These are phyloP conservation scores for Fusarium nematophilum DNA, from an alignment of 2,329 filamentous ascomycete genomes.

Conservation along the genomic window DNA sequence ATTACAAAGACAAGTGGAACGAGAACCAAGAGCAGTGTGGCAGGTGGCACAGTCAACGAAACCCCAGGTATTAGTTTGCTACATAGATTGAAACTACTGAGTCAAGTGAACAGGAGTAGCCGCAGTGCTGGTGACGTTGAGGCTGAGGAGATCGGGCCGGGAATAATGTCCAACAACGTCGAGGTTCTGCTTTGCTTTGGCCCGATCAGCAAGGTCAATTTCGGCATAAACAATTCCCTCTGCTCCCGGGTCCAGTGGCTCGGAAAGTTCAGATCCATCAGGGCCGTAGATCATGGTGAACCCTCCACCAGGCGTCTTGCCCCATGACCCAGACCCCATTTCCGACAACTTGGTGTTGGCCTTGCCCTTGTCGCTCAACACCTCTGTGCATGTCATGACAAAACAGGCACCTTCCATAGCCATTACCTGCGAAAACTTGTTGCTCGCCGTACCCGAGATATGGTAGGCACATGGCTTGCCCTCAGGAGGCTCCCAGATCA, in stretches of 20 bases:
- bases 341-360: constrained; percentile 45
- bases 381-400: constrained; percentile 63
- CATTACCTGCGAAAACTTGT: constrained; percentile 60
- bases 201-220: constrained; percentile 46
- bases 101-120: constrained; percentile 12
- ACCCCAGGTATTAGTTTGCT: too few relatives aligned
- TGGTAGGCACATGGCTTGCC: constrained; percentile 49
- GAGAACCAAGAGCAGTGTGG: too few relatives aligned
- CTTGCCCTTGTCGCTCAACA: constrained; percentile 56
- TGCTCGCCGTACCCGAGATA: constrained; percentile 34
- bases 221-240: constrained; percentile 53
- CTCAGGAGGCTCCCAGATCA: constrained; percentile 23
- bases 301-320: constrained; percentile 34
- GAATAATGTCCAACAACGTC: constrained; percentile 50
- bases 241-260: constrained; percentile 39
- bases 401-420: constrained; percentile 66
- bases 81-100: too few relatives aligned
- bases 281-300: constrained; percentile 48
- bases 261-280: constrained; percentile 43
- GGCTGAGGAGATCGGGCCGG: constrained; percentile 52
- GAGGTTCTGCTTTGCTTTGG: constrained; percentile 46
- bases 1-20: too few relatives aligned
- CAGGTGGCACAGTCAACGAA: too few relatives aligned
- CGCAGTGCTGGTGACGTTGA: constrained; percentile 44
- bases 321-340: constrained; percentile 45